Base-by-base conservation (phyloP, 2,329 filamentous ascomycete genomes). In the Epichloe uncinata region DNA sequence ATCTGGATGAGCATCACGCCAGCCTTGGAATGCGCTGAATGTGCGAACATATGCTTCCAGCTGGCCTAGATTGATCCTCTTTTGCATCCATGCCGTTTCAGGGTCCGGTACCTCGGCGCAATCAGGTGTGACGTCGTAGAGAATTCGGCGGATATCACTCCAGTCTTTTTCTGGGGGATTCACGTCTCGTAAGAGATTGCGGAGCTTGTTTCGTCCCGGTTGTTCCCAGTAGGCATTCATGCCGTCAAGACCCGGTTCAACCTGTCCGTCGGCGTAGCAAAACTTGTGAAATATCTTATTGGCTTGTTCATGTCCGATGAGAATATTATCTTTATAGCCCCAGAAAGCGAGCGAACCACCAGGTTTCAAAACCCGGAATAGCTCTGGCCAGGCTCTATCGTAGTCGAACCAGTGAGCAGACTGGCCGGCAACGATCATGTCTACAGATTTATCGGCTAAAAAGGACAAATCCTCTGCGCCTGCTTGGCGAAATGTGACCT, bases 331-430 rank as follows among this genome's bases (percentile, higher is more conserved):
- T 57, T 78, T 79, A 62, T 84, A 84, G 2, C 79, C 79, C 77
- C 75, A 83, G 59, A 81, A 79, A 0, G 79, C 79, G n/a, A 84
- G 56, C 0, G 76, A 78, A 15, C 79, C 80, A 13, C 75, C 75
- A 2, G 63, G 61, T 45, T 73, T 69, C 40, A 82, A 64, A 6
- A 79, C 72, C 12, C 77, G 69, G 12, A 65, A 66, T 51, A 84
- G 60, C 57, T 78, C 73, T 0, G 71, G 70, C 75, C 78, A 84
- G 3, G 74, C 69, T 38, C 66, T 68, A 7, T 54, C 40, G 57
- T 77, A 78, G 60, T 83, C 72, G 61, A 85, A 85, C 81, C 81
- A 85, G 60, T 85, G 81, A 40, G 79, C 78, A 6, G 80, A 73
- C 57, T 84, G 79, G 7, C 69, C 73, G 5, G 71, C 65, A 15